phyloP scores from a whole-genome alignment of 2,329 filamentous ascomycete species.

The Chaetomiaceae sp. region DNA sequence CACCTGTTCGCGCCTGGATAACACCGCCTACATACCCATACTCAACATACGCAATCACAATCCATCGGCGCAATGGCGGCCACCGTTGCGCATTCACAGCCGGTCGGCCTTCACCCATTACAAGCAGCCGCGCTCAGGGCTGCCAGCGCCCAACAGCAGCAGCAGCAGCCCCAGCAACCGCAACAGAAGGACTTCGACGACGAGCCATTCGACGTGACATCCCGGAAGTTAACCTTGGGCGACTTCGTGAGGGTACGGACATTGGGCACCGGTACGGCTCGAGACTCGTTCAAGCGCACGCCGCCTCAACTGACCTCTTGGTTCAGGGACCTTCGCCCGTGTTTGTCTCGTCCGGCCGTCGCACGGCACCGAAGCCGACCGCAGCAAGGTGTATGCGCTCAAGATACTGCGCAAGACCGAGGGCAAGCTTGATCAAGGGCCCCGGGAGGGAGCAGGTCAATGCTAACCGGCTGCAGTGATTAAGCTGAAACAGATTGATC shows the following conservation, averaged over 20 bases:
- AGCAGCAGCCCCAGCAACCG: slow-evolving; percentile 20
- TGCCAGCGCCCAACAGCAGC: slow-evolving; percentile 14
- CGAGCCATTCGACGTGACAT: slow-evolving; percentile 21
- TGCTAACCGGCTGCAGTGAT: slow-evolving; percentile 50
- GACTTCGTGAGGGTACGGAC: slow-evolving; percentile 74
- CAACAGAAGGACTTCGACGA: slow-evolving; percentile 12
- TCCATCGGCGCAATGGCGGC: slow-evolving; percentile 23
- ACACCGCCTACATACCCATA: neutral
- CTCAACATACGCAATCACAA: neutral
- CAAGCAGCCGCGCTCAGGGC: slow-evolving; percentile 20
- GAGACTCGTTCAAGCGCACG: neutral
- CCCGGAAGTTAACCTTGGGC: slow-evolving; percentile 37
- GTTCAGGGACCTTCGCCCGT: slow-evolving; percentile 71
- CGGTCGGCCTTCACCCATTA: slow-evolving; percentile 26
- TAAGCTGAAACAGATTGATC: slow-evolving; percentile 79
- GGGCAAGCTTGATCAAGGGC: slow-evolving; percentile 27
- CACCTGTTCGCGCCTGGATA: neutral
- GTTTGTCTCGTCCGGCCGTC: slow-evolving; percentile 72
- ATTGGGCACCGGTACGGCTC: slow-evolving; percentile 65
- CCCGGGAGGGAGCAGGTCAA: neutral
- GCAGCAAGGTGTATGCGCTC: slow-evolving; percentile 68
- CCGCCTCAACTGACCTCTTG: neutral
- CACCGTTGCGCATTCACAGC: slow-evolving; percentile 27
- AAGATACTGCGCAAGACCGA: slow-evolving; percentile 72
- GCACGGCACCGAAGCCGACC: slow-evolving; percentile 46